Conservation (phyloP, 2,329 filamentous ascomycete species). For the Pseudogymnoascus sp. region DNA sequence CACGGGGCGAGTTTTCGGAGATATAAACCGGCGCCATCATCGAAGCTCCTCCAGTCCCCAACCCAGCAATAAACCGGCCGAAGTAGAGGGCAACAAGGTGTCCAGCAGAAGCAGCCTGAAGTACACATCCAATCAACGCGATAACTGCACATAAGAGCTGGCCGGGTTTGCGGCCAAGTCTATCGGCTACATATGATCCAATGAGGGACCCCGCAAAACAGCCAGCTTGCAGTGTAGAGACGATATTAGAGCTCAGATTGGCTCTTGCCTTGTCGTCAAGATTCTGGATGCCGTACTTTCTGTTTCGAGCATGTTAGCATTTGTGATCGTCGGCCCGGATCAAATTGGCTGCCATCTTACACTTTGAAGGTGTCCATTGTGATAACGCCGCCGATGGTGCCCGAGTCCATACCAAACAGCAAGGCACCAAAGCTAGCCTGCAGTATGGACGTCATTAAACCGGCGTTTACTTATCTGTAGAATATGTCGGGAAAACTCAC, state of each 20-base stretch:
- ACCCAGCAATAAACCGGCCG: constrained; percentile 35
- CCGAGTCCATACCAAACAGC: constrained; percentile 23
- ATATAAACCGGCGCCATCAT: background rate
- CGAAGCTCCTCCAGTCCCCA: constrained; percentile 36
- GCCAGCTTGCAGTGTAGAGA: constrained; percentile 58
- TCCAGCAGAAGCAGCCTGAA: constrained; percentile 49
- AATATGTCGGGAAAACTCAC: background rate
- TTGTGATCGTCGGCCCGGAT: background rate
- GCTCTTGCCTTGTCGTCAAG: background rate
- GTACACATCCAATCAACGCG: constrained; percentile 50
- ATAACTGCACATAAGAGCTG: constrained; percentile 49
- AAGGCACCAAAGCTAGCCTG: constrained; percentile 14
- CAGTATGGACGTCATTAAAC: background rate
- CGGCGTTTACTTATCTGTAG: background rate
- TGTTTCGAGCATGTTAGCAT: background rate
- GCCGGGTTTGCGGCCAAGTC: background rate
- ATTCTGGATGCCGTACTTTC: background rate
- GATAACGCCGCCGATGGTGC: constrained; percentile 22
- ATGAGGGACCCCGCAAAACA: constrained; percentile 42
- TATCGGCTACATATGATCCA: background rate
- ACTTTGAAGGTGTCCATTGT: background rate
- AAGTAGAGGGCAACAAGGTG: background rate
- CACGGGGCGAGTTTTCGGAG: background rate
- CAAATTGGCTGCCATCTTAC: background rate
- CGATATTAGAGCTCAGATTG: constrained; percentile 34